Evolutionary conservation across 495 filamentous ascomycete species (phyloP).

Genomic region (Penicillium coffeae): DNA sequence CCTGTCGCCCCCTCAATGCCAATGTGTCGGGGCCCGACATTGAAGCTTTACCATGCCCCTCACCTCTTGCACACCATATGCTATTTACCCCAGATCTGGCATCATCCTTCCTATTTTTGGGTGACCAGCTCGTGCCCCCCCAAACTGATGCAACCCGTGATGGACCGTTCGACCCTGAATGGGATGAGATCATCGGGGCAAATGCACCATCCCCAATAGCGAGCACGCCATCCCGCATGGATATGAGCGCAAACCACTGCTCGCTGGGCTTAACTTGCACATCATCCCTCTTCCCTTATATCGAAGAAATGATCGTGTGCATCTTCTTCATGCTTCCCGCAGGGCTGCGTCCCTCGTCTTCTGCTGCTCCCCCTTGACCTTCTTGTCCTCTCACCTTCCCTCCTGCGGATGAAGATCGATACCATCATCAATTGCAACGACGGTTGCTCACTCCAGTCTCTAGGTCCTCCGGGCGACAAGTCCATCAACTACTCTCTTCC

Average conservation of each 20-base stretch:
- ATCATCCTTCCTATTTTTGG: background rate
- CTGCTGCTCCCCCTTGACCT: background rate
- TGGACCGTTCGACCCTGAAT: background rate
- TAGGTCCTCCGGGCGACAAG: conserved; percentile 34
- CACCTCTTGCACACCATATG: background rate
- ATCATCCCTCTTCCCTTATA: conserved; percentile 7
- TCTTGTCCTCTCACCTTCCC: background rate
- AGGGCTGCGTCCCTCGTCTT: conserved; percentile 8
- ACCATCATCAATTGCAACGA: conserved; percentile 12
- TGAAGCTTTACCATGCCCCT: background rate
- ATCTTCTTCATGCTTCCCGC: conserved; percentile 8
- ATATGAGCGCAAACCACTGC: conserved; percentile 27
- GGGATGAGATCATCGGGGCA: conserved; percentile 20
- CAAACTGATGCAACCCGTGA: background rate
- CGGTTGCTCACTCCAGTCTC: conserved; percentile 25
- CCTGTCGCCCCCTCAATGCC: background rate
- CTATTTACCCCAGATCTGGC: background rate
- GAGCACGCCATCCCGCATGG: conserved; percentile 45
- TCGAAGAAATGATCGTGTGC: conserved; percentile 18
- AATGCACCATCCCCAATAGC: conserved; percentile 11
- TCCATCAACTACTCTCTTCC: conserved; percentile 41
- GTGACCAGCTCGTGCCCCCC: conserved; percentile 6
- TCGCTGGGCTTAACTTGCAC: conserved; percentile 13
- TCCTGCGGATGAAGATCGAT: conserved; percentile 1
- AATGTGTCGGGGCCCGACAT: too few species aligned